These are phyloP conservation scores for Platanthera zijinensis DNA, from an alignment of 106 monocot genomes.

Conservation along the genomic window DNA sequence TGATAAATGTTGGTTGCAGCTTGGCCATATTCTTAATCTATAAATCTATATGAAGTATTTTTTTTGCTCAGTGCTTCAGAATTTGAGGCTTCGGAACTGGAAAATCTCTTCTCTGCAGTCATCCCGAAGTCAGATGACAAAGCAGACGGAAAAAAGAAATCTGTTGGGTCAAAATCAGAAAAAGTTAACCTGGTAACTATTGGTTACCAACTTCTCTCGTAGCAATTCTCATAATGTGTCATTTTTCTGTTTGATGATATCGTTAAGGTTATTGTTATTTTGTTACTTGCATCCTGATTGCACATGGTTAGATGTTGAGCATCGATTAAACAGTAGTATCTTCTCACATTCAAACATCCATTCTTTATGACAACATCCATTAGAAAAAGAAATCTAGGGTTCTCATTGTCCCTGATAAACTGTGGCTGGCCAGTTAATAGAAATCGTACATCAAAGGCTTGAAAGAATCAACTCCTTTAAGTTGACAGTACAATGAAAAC, in stretches of 20 bases:
- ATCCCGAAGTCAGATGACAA: slow-evolving; percentile 65
- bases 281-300: neutral
- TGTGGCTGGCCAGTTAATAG: neutral
- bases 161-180: slow-evolving; percentile 84
- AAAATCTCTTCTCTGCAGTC: slow-evolving; percentile 78
- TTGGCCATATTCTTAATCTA: neutral
- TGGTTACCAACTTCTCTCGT: neutral
- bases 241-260: neutral
- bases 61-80: slow-evolving; percentile 62
- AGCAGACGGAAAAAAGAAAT: slow-evolving; percentile 75
- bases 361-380: neutral
- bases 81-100: slow-evolving; percentile 91
- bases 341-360: neutral
- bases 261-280: neutral
- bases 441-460: neutral
- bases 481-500: neutral
- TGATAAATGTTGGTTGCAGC: neutral
- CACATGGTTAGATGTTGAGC: neutral
- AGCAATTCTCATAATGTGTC: neutral
- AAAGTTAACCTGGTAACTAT: slow-evolving; percentile 91
- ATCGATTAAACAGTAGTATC: neutral
- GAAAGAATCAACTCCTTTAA: neutral
- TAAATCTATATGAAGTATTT: neutral
- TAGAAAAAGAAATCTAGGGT: neutral
- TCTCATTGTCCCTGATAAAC: neutral